Evolutionary conservation across 495 filamentous ascomycete genomes (phyloP), one percentile per base, ranked within the genome.

Genomic region (Tricharina praecox): DNA sequence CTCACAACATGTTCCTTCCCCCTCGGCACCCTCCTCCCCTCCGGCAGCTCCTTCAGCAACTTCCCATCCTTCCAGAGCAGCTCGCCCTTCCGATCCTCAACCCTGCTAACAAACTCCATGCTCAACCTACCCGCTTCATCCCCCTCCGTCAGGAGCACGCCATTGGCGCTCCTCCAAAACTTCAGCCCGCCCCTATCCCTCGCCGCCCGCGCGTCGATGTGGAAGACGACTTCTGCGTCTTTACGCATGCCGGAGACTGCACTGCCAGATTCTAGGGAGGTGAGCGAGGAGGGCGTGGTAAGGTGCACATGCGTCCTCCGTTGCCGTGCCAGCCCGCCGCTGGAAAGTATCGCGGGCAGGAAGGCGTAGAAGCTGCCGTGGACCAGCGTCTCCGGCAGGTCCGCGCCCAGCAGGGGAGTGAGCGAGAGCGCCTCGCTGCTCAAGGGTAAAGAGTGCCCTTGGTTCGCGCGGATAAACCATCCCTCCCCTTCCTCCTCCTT

Each of bases 111-210:
- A 50, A 81, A 83, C 63, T 78, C 82, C 50, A 79, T 59, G 74
- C 78, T 90, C 71, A 90, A 92, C 58, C 68, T 68, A 8, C 88
- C 68, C 50, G 73, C 78, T 0, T 68, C 73, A 19, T 75, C 74
- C n/a, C 67, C 67, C 43, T 92, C 57, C 19, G 82, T 81, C 53
- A 61, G 23, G 19, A 60, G 47, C 1, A 88, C 90, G 1, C 77
- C 84, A 62, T 97, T 97, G 45, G 82, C 82, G 63, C 81, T 86
- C 48, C 74, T 62, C 79, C 82, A 94, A 71, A 90, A 95, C 58
- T 70, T 70, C 2, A 90, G 66, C 48, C 75, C 79, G 0, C 70
- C 74, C 13, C 74, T 74, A 15, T 66, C 65, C 34, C 85, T 55
- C 24, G 81, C 79, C 50, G 66, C 69, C 58, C 65, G 64, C 32